Conservation (phyloP, 176 grass and related monocot species). For the Coix lacrymajobi region DNA sequence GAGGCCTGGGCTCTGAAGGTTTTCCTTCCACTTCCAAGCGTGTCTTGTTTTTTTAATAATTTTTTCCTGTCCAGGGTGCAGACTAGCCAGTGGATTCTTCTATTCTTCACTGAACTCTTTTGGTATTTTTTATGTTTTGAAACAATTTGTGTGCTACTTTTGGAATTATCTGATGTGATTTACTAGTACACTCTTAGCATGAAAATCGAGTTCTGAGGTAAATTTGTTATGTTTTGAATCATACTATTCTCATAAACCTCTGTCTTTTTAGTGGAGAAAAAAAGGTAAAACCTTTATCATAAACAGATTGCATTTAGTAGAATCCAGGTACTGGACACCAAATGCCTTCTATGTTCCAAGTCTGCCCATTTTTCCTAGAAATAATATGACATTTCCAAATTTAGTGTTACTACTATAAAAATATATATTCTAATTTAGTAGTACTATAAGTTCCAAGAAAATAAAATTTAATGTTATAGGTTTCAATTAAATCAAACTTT, state of each 20-base stretch:
- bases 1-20: slow-evolving; percentile 5
- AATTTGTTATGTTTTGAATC: neutral
- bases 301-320: neutral
- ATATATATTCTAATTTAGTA: too few species aligned
- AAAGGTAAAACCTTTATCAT: neutral
- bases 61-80: neutral
- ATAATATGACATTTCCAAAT: neutral
- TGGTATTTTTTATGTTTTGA: neutral
- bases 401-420: too few species aligned
- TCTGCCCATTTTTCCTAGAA: neutral
- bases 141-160: neutral
- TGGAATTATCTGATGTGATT: neutral
- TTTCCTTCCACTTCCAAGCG: slow-evolving; percentile 5
- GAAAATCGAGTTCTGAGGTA: neutral
- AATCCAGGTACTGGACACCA: neutral
- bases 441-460: too few species aligned
- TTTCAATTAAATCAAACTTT: neutral
- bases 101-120: too few species aligned
- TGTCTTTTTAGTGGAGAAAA: neutral
- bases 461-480: too few species aligned
- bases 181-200: neutral
- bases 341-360: neutral
- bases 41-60: neutral
- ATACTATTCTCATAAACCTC: neutral
- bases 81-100: neutral